A percentile compares a stretch with the other conserved stretches of the same genome.
These are phyloP conservation scores for Helianthus annuus DNA, from an alignment of 129 eudicot species.

Conservation along the genomic window HanXRQr2.0-SUNRISE NC_035446.2:123161123-123161622, in stretches of 20 bases:
- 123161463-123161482: constrained; percentile 51
- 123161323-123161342: constrained; percentile 57
- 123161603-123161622: constrained; percentile 26
- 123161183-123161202: background rate
- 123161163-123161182: background rate
- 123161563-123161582: constrained; percentile 27
- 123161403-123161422: constrained; percentile 53
- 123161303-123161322: constrained; percentile 45
- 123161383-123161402: constrained; percentile 57
- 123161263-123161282: constrained; percentile 36
- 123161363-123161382: constrained; percentile 59
- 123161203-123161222: background rate
- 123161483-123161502: constrained; percentile 50
- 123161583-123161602: constrained; percentile 10
- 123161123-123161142: too few relatives aligned
- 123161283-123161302: constrained; percentile 41
- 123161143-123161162: background rate
- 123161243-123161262: constrained; percentile 24
- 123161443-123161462: constrained; percentile 62
- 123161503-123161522: constrained; percentile 47
- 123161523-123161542: constrained; percentile 47
- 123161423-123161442: constrained; percentile 62
- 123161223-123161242: constrained; percentile 28
- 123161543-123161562: constrained; percentile 29
- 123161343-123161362: constrained; percentile 51